Conservation (phyloP, 768 basidiomycete species). For the Hortiboletus campestris region DNA sequence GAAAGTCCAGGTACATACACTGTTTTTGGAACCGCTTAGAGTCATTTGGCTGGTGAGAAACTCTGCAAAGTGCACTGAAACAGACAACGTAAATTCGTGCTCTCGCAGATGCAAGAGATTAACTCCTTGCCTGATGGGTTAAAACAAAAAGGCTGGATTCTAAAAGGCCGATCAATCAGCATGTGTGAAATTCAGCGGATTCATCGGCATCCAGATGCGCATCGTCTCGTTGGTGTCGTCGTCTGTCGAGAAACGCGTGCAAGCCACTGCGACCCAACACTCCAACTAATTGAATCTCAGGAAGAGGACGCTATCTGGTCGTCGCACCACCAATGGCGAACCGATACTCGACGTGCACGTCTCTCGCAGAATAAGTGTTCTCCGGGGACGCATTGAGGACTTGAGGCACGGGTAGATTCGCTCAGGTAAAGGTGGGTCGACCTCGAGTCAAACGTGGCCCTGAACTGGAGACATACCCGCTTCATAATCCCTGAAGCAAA, state of each 20-base stretch:
- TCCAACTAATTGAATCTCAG: neutral
- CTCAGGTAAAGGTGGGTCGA: conserved; percentile 1
- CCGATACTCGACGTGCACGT: too few species aligned
- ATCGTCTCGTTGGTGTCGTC: neutral
- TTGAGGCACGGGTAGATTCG: neutral
- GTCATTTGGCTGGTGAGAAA: too few species aligned
- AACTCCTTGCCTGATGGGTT: neutral
- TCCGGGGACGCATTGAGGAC: neutral
- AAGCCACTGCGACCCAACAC: neutral
- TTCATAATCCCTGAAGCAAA: neutral
- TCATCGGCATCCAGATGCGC: neutral
- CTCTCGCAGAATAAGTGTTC: neutral
- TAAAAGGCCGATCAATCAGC: conserved; percentile 1
- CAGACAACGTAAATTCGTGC: too few species aligned
- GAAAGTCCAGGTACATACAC: too few species aligned
- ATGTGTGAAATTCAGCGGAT: neutral
- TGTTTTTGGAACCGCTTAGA: too few species aligned
- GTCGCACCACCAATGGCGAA: neutral
- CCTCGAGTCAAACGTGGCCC: neutral
- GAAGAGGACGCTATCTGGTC: neutral
- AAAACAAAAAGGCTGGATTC: neutral
- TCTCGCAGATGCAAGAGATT: too few species aligned
- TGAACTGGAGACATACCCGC: neutral
- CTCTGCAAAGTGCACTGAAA: too few species aligned
- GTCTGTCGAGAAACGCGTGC: neutral